Percentiles rank a stretch among this genome's conserved stretches.
Conservation (phyloP, 257 asterid species). For the Penstemon barbatus region DNA sequence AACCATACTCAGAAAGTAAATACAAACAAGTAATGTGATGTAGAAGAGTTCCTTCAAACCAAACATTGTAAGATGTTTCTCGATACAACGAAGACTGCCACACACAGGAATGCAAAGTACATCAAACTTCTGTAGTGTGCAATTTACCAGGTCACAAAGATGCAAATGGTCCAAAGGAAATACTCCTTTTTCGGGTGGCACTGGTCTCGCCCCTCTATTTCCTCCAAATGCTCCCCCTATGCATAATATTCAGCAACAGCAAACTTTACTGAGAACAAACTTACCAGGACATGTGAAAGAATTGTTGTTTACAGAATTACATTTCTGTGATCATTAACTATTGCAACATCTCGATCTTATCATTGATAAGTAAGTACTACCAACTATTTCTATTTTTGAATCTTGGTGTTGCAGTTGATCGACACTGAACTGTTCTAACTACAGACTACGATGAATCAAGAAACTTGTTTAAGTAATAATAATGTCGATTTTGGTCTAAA, state of each 20-base stretch:
- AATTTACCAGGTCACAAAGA: slow-evolving; percentile 75
- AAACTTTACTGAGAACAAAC: slow-evolving; percentile 13
- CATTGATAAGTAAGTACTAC: not conserved
- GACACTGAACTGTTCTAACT: not conserved
- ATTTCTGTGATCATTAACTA: not conserved
- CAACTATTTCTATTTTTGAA: not conserved
- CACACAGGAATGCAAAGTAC: not conserved
- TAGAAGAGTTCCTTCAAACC: slow-evolving; percentile 5
- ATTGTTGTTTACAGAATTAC: not conserved
- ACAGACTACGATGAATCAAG: too few species aligned
- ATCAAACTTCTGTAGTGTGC: not conserved
- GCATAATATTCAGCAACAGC: slow-evolving; percentile 22
- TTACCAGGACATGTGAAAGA: not conserved
- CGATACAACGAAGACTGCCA: not conserved
- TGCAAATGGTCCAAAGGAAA: slow-evolving; percentile 95
- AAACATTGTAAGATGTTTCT: too few species aligned
- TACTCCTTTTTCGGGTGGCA: slow-evolving; percentile 97
- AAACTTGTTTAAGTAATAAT: too few species aligned
- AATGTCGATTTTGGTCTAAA: too few species aligned
- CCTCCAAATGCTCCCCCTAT: slow-evolving; percentile 96
- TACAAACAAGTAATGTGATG: not conserved
- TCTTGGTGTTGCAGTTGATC: not conserved
- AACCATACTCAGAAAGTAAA: slow-evolving; percentile 26
- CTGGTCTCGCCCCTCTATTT: slow-evolving; percentile 86
- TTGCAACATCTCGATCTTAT: not conserved